A percentile compares a stretch with the other conserved stretches of the same genome.
Evolutionary conservation across 2,329 filamentous ascomycete species (phyloP).

Genomic region (Nannizzia gypsea): DNA sequence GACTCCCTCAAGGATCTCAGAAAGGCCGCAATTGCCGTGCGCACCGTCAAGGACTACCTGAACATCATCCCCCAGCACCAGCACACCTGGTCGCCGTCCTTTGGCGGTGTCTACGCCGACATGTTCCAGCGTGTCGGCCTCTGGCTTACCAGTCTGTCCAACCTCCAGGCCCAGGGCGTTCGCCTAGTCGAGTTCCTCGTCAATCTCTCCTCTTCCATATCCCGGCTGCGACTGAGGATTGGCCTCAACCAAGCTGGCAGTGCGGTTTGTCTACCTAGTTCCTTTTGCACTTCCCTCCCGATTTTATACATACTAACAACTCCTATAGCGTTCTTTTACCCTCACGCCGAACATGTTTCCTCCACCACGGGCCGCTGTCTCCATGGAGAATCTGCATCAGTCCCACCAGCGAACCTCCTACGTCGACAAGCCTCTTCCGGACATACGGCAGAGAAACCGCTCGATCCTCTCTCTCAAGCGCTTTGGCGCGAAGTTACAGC

Average conservation of each 20-base stretch:
- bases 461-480: neutral
- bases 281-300: neutral
- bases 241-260: neutral
- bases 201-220: neutral
- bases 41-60: slow-evolving; percentile 66
- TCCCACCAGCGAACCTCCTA: neutral
- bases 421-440: neutral
- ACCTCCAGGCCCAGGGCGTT: neutral
- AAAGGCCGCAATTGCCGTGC: slow-evolving; percentile 63
- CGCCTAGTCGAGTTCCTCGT: neutral
- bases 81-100: neutral
- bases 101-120: slow-evolving; percentile 3
- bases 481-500: neutral
- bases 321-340: neutral
- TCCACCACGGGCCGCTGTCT: neutral
- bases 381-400: neutral
- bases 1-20: slow-evolving; percentile 68
- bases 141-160: neutral
- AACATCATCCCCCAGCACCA: slow-evolving; percentile 22
- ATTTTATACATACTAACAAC: neutral
- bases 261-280: neutral
- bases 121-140: slow-evolving; percentile 1
- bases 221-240: neutral
- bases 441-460: neutral
- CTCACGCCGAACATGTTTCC: neutral